These are phyloP conservation scores for Bombardia bombarda DNA, from an alignment of 495 filamentous ascomycete genomes.

Conservation along the genomic window DNA sequence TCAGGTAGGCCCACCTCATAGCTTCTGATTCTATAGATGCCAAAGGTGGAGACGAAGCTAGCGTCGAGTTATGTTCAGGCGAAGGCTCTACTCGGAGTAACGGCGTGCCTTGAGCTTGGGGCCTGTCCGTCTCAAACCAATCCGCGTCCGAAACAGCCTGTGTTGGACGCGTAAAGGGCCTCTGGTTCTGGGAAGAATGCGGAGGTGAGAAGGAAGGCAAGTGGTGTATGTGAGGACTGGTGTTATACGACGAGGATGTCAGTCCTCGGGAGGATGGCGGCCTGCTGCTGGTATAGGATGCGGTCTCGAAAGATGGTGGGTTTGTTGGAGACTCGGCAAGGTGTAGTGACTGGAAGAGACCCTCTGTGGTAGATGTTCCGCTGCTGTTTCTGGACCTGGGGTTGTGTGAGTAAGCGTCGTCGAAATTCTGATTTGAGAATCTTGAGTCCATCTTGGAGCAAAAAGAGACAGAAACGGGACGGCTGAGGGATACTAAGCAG, in stretches of 20 bases:
- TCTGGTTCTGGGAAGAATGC: conserved; percentile 15
- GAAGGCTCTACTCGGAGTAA: conserved; percentile 27
- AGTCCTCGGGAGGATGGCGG: conserved; percentile 20
- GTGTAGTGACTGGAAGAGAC: conserved; percentile 25
- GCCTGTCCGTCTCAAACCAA: conserved; percentile 21
- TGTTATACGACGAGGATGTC: conserved; percentile 19
- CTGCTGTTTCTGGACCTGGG: conserved; percentile 33
- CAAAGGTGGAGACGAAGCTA: conserved; percentile 20
- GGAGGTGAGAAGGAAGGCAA: conserved; percentile 15
- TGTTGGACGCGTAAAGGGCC: conserved; percentile 21
- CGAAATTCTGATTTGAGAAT: conserved; percentile 20
- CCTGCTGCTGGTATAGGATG: conserved; percentile 21
- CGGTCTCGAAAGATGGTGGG: conserved; percentile 17
- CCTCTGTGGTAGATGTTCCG: conserved; percentile 28
- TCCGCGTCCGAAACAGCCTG: conserved; percentile 21
- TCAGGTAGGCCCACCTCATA: conserved; percentile 33
- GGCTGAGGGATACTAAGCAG: conserved; percentile 9
- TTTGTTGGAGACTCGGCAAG: conserved; percentile 18
- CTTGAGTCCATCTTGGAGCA: conserved; percentile 23
- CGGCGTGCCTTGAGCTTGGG: conserved; percentile 23
- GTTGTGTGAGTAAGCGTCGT: conserved; percentile 38
- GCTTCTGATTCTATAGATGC: conserved; percentile 19
- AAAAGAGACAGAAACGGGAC: conserved; percentile 5
- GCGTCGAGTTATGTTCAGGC: conserved; percentile 17
- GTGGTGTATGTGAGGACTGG: conserved; percentile 20